These are phyloP conservation scores for Aspergillus costaricaensis DNA, from an alignment of 2,329 filamentous ascomycete species.

Conservation along the genomic window DNA sequence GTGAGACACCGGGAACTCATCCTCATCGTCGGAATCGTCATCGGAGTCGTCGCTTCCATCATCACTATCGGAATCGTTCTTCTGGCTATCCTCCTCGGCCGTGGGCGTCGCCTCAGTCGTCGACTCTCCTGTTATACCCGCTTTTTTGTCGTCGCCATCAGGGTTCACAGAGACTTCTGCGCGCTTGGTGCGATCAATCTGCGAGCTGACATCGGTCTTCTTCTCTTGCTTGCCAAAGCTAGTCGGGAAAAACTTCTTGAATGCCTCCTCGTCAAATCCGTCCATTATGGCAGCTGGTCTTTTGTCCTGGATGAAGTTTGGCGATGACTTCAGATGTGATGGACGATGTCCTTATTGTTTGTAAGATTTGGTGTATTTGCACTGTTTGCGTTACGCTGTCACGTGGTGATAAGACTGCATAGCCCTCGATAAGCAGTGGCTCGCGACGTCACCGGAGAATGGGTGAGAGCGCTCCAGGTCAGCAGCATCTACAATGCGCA, in stretches of 20 bases:
- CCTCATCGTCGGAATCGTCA: constrained; percentile 70
- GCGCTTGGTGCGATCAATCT: constrained; percentile 78
- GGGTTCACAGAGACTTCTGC: constrained; percentile 44
- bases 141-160: constrained; percentile 26
- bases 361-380: constrained; percentile 31
- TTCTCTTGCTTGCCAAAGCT: constrained; percentile 82
- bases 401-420: background rate
- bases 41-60: constrained; percentile 51
- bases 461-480: too few species aligned
- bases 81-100: constrained; percentile 27
- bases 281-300: constrained; percentile 35
- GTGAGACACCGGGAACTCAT: constrained; percentile 90
- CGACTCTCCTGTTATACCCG: constrained; percentile 23
- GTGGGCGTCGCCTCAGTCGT: constrained; percentile 25
- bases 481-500: background rate
- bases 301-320: background rate
- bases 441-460: background rate
- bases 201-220: constrained; percentile 72
- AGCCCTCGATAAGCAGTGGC: background rate
- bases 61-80: background rate
- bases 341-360: constrained; percentile 23
- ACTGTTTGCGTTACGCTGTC: background rate
- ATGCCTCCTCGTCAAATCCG: constrained; percentile 48
- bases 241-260: constrained; percentile 68
- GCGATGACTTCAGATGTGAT: background rate